Base-by-base conservation (phyloP, 2,329 filamentous ascomycete genomes). In the Colletotrichum falcatum region DNA sequence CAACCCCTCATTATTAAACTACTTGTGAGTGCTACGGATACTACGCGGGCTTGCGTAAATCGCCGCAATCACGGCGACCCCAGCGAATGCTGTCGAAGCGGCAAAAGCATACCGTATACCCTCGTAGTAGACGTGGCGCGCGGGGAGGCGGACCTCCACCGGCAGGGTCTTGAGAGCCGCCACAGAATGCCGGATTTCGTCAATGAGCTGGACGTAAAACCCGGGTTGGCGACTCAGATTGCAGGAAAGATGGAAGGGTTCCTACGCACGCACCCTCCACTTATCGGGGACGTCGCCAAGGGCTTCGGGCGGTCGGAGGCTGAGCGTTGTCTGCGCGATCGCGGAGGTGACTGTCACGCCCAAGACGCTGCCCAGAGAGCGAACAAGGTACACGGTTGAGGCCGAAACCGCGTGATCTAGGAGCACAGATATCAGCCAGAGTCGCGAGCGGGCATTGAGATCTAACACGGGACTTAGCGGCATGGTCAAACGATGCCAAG, bases 301-400 rank as follows among this genome's bases (percentile, higher is more conserved):
- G 73, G 84, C 88, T 71, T 81, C 79, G 6, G 86, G 85, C 33
- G 91, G 81, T 71, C 84, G 82, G 74, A 83, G 79, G 74, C 83
- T 87, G 73, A 91, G 82, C 65, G 86, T 87, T 66, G 88, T 91
- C 78, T 91, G 89, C 42, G 90, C 83, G 54, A 91, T 88, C 8
- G 89, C 85, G 11, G 89, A 89, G 0, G 88, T 88, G 44, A 89
- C 81, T 0, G 89, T 89, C 1, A 91, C 89, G 12, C 89, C 89
- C 85, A 88, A 91, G 20, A 91, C 89, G 0, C 85, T 87, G 2
- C 89, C 89, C 3, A 91, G 79, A 0, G 88, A 91, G 33, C 89
- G 86, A 53, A 91, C 85, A 26, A 91, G 83, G 76, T 91, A 91
- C 8, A 90, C 86, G 0, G 87, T 90, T 1, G 88, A 91, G 2